A percentile compares a stretch with the other conserved stretches of the same genome.
Conservation (phyloP, 2,329 filamentous ascomycete genomes). For the Colletotrichum lentis region DNA sequence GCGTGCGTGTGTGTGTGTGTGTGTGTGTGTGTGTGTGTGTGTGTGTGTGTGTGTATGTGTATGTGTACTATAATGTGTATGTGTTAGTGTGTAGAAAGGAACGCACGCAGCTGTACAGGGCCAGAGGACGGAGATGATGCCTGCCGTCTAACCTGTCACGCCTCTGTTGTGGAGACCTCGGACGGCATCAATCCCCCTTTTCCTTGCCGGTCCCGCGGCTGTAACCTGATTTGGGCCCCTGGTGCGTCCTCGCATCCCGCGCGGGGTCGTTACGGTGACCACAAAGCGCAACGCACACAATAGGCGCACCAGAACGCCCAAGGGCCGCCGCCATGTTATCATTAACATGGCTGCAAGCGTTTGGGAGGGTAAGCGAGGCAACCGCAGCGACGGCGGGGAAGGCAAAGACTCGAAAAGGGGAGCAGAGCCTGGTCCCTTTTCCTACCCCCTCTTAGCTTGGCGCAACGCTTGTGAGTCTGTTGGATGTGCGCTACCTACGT, state of each 20-base stretch:
- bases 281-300: neutral
- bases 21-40: neutral
- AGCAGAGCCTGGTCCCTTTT: neutral
- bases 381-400: neutral
- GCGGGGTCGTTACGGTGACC: conserved; percentile 1
- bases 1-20: no score
- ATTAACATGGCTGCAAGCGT: neutral
- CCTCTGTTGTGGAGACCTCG: conserved; percentile 27
- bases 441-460: neutral
- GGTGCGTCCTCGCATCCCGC: conserved; percentile 31
- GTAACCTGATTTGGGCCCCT: conserved; percentile 30
- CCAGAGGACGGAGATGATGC: conserved; percentile 2
- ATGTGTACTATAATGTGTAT: no score
- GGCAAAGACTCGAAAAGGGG: neutral
- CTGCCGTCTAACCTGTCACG: conserved; percentile 30
- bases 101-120: neutral
- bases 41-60: no score
- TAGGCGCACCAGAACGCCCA: neutral
- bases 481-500: neutral
- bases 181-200: conserved; percentile 15
- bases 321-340: neutral
- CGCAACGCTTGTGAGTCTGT: conserved; percentile 16
- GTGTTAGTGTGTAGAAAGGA: neutral
- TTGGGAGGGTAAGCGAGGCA: neutral
- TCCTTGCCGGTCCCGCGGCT: conserved; percentile 29